A percentile compares a stretch with the other conserved stretches of the same genome.
Conservation (phyloP, 805 yeast genomes). For the Yarrowia keelungensis region DNA sequence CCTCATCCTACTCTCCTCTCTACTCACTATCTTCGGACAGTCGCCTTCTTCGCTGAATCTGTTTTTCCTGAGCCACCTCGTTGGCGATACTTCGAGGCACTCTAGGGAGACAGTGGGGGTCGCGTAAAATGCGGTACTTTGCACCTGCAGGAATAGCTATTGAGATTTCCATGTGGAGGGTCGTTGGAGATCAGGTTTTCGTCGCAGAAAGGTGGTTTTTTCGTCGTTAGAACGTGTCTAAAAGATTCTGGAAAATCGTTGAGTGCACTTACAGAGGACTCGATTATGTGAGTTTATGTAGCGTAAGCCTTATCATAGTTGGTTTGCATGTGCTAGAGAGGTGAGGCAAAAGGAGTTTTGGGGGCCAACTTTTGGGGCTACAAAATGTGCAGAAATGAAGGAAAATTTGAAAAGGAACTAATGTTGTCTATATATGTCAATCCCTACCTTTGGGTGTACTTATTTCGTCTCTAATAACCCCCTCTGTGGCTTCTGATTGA, state of each 20-base stretch:
- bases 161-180: slow-evolving; percentile 17
- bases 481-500: too few relatives aligned
- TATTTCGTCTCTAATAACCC: too few relatives aligned
- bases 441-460: too few relatives aligned
- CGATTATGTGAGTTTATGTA: slow-evolving; percentile 31
- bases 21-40: slow-evolving; percentile 41
- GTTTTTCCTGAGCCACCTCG: slow-evolving; percentile 41
- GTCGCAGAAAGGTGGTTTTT: too few relatives aligned
- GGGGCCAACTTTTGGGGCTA: background rate
- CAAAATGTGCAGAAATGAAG: too few relatives aligned
- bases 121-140: slow-evolving; percentile 44
- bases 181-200: too few relatives aligned
- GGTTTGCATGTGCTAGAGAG: slow-evolving; percentile 11
- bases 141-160: slow-evolving; percentile 44
- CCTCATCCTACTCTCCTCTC: too few relatives aligned
- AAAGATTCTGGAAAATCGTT: background rate
- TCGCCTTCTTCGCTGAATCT: slow-evolving; percentile 42
- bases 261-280: background rate
- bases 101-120: slow-evolving; percentile 45
- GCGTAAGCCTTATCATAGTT: slow-evolving; percentile 32
- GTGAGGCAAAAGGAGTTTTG: background rate
- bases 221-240: background rate
- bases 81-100: slow-evolving; percentile 42
- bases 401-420: too few relatives aligned
- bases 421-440: too few relatives aligned